Evolutionary conservation across 345 rosid species (phyloP).

Genomic region (Eutrema heterophyllum): DNA sequence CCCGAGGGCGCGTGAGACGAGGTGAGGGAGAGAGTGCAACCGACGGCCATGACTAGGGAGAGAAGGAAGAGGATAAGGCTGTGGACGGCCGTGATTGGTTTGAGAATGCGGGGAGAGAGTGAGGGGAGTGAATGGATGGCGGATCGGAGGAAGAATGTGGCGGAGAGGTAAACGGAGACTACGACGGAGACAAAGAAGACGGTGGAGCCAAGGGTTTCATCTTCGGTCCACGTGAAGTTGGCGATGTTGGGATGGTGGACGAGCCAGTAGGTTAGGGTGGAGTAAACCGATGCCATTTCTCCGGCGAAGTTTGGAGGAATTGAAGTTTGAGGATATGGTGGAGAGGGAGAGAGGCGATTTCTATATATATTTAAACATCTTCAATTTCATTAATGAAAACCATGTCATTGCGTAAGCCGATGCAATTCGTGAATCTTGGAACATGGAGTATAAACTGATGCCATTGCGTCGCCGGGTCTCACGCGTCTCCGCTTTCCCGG

Average conservation of each 20-base stretch:
- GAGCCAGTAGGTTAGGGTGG: constrained; percentile 44
- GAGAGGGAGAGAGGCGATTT: neutral
- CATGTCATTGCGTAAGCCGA: neutral
- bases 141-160: constrained; percentile 47
- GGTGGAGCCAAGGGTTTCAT: constrained; percentile 57
- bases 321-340: neutral
- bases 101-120: constrained; percentile 41
- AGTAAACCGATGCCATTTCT: constrained; percentile 14
- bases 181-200: constrained; percentile 40
- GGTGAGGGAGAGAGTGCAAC: constrained; percentile 52
- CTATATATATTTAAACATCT: neutral
- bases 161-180: constrained; percentile 46
- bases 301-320: neutral
- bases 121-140: constrained; percentile 19
- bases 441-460: constrained; percentile 14
- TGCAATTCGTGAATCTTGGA: neutral
- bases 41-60: constrained; percentile 66
- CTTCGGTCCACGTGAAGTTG: constrained; percentile 52
- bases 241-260: constrained; percentile 57
- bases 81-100: constrained; percentile 71
- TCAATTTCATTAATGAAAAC: neutral
- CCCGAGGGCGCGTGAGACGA: neutral
- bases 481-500: neutral
- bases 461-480: neutral
- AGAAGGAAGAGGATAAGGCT: constrained; percentile 55